Conservation (phyloP, 805 yeast genomes). For the Crinitomyces ghanaensis region DNA sequence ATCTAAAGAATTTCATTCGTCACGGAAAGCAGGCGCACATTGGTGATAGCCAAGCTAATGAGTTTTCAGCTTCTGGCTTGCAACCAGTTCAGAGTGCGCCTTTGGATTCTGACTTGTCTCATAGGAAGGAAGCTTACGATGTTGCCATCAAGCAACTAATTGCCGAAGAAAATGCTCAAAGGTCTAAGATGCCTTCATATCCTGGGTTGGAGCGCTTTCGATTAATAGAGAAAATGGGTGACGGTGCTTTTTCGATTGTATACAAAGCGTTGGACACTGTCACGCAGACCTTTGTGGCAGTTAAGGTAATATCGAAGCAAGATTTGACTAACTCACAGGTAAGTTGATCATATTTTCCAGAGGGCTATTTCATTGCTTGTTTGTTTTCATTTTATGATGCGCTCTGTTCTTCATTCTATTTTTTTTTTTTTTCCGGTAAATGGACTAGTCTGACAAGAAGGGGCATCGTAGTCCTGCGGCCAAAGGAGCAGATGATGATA, state of each 20-base stretch:
- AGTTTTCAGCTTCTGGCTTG: slow-evolving; percentile 3
- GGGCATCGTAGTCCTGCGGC: background rate
- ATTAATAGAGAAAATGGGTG: slow-evolving; percentile 34
- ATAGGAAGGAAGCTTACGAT: slow-evolving; percentile 23
- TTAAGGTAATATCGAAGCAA: slow-evolving; percentile 60
- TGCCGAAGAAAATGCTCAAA: slow-evolving; percentile 28
- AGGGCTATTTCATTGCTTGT: too few species aligned
- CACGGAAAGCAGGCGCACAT: slow-evolving; percentile 48
- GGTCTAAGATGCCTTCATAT: slow-evolving; percentile 25
- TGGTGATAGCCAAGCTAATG: background rate
- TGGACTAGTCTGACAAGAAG: background rate
- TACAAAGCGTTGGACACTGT: slow-evolving; percentile 50
- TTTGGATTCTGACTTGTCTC: slow-evolving; percentile 2
- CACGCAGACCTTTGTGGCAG: slow-evolving; percentile 45
- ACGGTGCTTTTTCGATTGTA: slow-evolving; percentile 84
- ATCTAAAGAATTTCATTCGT: slow-evolving; percentile 48
- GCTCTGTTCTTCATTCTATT: slow-evolving; percentile 2
- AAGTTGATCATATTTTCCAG: slow-evolving; percentile 16
- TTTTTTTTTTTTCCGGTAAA: slow-evolving; percentile 1
- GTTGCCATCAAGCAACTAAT: slow-evolving; percentile 29
- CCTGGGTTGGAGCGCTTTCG: slow-evolving; percentile 29
- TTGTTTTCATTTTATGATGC: background rate
- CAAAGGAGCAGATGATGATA: background rate
- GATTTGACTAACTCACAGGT: slow-evolving; percentile 31
- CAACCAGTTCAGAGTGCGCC: slow-evolving; percentile 1